Percentiles rank a stretch among this genome's conserved stretches.
These are phyloP conservation scores for Podosphaera aphanis DNA, from an alignment of 2,329 filamentous ascomycete genomes.

Conservation along the genomic window DNA sequence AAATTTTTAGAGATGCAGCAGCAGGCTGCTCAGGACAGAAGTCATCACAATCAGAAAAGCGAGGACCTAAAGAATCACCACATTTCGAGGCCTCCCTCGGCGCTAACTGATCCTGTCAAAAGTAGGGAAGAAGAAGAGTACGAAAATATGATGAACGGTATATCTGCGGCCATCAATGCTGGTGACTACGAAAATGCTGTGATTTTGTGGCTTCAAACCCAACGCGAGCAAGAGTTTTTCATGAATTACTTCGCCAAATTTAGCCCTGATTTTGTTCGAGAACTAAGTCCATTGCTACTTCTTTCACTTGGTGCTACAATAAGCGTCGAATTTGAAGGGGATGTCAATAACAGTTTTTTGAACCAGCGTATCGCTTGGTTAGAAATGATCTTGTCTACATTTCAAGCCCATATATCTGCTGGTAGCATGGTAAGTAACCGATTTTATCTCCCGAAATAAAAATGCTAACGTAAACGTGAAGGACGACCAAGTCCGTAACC, in stretches of 20 bases:
- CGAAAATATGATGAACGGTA: constrained; percentile 28
- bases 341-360: constrained; percentile 18
- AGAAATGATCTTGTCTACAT: constrained; percentile 32
- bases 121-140: constrained; percentile 28
- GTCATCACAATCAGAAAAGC: constrained; percentile 1
- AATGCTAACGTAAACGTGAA: constrained; percentile 16
- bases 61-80: constrained; percentile 2
- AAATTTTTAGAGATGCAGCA: constrained; percentile 35
- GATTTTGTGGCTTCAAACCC: constrained; percentile 43
- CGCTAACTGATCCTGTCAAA: constrained; percentile 15
- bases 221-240: constrained; percentile 39
- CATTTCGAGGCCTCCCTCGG: constrained; percentile 6
- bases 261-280: constrained; percentile 28
- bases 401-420: constrained; percentile 17
- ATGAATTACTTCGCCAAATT: constrained; percentile 28
- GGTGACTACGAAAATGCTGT: constrained; percentile 38
- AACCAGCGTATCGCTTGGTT: constrained; percentile 35
- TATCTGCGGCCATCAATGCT: constrained; percentile 37
- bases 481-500: constrained; percentile 30
- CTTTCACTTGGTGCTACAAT: constrained; percentile 42
- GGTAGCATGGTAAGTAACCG: constrained; percentile 15
- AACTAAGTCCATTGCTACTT: constrained; percentile 35
- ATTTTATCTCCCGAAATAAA: neutral
- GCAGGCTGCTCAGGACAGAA: constrained; percentile 22
- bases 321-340: constrained; percentile 30